Evolutionary conservation across 257 asterid species (phyloP).

Genomic region (Capsicum baccatum): DNA sequence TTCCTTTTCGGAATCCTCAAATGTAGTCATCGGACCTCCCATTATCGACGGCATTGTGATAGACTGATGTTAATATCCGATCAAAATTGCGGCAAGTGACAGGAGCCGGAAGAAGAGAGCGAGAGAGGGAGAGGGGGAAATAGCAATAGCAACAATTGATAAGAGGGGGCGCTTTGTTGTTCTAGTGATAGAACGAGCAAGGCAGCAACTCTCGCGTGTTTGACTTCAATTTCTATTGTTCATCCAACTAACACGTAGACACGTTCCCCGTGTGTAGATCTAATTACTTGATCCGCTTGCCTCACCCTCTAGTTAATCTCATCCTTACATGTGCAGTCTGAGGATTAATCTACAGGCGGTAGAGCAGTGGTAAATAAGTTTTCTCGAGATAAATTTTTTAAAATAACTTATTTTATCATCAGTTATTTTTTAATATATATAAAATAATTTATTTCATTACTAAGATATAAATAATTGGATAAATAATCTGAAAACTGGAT

Average conservation of each 20-base stretch:
- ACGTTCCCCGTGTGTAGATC: constrained; percentile 1
- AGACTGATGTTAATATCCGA: constrained; percentile 25
- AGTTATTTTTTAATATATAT: no score
- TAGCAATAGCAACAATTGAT: not conserved
- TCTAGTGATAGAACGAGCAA: not conserved
- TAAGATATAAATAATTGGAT: no score
- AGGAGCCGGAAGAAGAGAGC: not conserved
- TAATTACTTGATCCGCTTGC: not conserved
- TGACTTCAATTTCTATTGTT: not conserved
- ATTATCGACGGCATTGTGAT: constrained; percentile 65
- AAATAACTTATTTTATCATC: no score
- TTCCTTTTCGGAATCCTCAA: constrained; percentile 99
- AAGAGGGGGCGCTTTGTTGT: not conserved
- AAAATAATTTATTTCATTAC: no score
- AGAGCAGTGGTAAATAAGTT: no score
- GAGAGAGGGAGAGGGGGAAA: not conserved
- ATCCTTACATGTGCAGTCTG: not conserved
- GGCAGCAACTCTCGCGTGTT: not conserved
- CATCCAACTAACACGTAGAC: not conserved
- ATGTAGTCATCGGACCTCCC: constrained; percentile 89
- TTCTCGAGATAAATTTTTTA: no score
- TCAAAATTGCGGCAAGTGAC: not conserved
- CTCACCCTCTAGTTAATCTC: not conserved
- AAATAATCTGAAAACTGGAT: no score
- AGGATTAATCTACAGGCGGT: no score